Evolutionary conservation across 768 basidiomycete species (phyloP).

Genomic region (Arthromyces matolae): DNA sequence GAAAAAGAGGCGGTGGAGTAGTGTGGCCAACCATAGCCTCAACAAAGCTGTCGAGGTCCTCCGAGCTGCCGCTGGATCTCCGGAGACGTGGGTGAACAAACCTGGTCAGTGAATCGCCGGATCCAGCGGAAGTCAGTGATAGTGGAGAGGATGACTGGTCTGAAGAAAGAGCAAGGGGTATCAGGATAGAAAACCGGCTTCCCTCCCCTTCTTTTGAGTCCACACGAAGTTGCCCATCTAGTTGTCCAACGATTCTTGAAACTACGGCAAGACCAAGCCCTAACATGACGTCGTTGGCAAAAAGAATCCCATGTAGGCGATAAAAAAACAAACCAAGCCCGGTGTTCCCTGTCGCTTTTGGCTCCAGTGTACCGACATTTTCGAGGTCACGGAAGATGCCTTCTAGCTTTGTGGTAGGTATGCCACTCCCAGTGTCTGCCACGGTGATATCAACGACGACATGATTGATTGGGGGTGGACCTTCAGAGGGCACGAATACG

Average conservation of each 20-base stretch:
- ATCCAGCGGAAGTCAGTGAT: constrained; percentile 14
- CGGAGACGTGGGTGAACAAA: constrained; percentile 26
- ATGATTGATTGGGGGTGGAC: constrained; percentile 40
- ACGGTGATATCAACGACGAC: constrained; percentile 67
- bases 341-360: constrained; percentile 30
- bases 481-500: constrained; percentile 47
- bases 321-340: constrained; percentile 43
- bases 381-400: constrained; percentile 80
- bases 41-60: constrained; percentile 44
- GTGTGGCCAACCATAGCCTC: constrained; percentile 40
- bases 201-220: constrained; percentile 67
- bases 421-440: constrained; percentile 72
- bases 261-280: constrained; percentile 80
- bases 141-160: constrained; percentile 2
- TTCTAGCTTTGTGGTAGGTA: constrained; percentile 60
- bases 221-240: constrained; percentile 75
- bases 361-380: constrained; percentile 57
- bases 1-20: constrained; percentile 7
- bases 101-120: constrained; percentile 17
- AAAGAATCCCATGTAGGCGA: background rate
- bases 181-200: constrained; percentile 68
- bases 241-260: constrained; percentile 73
- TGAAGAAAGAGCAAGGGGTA: constrained; percentile 51
- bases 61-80: constrained; percentile 22
- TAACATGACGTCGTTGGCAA: constrained; percentile 7